Evolutionary conservation across 257 asterid genomes (phyloP).

Genomic region (Gardenia jasminoides): DNA sequence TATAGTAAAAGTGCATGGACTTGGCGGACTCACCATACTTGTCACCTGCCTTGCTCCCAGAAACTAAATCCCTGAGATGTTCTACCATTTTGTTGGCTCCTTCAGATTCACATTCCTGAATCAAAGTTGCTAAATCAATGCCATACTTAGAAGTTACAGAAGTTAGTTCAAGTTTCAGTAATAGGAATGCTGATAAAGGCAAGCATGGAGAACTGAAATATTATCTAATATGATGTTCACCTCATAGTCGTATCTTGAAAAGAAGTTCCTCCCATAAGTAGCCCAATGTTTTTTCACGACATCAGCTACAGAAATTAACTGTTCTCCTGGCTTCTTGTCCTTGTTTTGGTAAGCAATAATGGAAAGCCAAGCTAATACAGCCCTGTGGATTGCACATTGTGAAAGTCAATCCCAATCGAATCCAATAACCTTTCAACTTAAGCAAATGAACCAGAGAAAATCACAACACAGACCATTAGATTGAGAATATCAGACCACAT

Average conservation of each 20-base stretch:
- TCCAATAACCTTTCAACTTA: background rate
- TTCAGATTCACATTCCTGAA: constrained; percentile 86
- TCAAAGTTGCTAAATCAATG: constrained; percentile 13
- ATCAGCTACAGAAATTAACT: constrained; percentile 79
- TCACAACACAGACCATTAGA: background rate
- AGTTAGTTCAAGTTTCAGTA: background rate
- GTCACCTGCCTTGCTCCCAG: constrained; percentile 74
- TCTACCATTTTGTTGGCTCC: constrained; percentile 81
- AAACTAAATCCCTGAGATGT: constrained; percentile 64
- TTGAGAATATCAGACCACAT: background rate
- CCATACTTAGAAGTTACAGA: constrained; percentile 13
- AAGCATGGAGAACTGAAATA: constrained; percentile 11
- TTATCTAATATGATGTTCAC: constrained; percentile 37
- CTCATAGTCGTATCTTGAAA: constrained; percentile 97
- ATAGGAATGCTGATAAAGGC: constrained; percentile 5
- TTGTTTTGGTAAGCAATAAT: constrained; percentile 78
- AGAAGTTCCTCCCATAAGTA: constrained; percentile 89
- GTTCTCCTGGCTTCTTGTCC: constrained; percentile 77
- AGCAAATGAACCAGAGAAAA: background rate
- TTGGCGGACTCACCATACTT: constrained; percentile 49
- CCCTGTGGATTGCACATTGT: constrained; percentile 50
- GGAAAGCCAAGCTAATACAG: constrained; percentile 98
- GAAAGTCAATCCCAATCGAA: constrained; percentile 17
- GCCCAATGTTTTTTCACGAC: constrained; percentile 92
- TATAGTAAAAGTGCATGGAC: background rate